Conservation (phyloP, 208 protist genomes). For the Tritrichomonas musculus region DNA sequence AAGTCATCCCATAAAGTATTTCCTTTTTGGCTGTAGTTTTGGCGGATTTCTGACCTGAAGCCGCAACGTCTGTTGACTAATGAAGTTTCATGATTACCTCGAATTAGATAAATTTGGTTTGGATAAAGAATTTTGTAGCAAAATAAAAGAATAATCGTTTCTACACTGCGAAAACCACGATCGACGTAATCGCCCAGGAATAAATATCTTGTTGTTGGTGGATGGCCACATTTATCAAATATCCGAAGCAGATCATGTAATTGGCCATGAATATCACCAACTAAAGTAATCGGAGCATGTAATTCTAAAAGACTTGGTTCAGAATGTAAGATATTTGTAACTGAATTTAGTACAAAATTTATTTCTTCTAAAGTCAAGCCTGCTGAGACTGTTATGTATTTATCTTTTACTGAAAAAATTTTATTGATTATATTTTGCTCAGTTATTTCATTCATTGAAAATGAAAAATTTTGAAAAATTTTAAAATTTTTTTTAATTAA, state of each 20-base stretch:
- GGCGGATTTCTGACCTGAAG: no score
- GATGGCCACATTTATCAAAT: background rate
- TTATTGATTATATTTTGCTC: no score
- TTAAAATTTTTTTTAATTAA: no score
- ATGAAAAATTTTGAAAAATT: no score
- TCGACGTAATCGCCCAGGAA: slow-evolving; percentile 8
- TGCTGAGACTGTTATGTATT: no score
- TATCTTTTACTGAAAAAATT: no score
- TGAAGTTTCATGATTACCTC: slow-evolving; percentile 12
- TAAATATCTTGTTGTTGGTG: background rate
- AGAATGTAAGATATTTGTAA: background rate
- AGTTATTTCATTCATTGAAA: no score
- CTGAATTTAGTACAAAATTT: background rate
- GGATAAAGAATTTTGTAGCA: background rate
- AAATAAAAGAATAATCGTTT: background rate
- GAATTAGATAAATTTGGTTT: background rate
- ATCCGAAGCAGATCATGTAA: background rate
- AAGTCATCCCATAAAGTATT: slow-evolving; percentile 97
- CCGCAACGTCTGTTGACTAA: no score
- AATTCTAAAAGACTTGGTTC: background rate
- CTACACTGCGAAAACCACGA: background rate
- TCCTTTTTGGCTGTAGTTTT: no score
- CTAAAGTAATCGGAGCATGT: background rate
- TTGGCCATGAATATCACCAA: background rate
- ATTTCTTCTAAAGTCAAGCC: background rate